Evolutionary conservation across 352 stramenopile genomes (phyloP).

Genomic region (Phytophthora tentaculata): DNA sequence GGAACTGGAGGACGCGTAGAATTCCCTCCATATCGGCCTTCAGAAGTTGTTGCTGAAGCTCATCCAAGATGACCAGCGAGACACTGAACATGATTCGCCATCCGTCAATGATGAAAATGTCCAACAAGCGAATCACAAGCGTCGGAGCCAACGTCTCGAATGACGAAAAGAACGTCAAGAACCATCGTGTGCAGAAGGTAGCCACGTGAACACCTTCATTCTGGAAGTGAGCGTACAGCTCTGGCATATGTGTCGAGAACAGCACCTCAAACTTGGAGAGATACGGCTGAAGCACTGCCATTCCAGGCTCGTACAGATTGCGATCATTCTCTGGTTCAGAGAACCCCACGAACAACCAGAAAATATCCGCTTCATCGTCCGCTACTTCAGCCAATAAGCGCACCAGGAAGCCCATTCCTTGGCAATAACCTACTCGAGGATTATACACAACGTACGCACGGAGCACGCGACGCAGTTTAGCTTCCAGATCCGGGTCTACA

Average conservation of each 20-base stretch:
- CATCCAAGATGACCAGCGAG: constrained; percentile 78
- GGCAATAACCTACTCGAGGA: constrained; percentile 81
- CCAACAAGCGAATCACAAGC: constrained; percentile 73
- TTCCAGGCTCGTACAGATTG: constrained; percentile 82
- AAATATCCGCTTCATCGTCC: constrained; percentile 74
- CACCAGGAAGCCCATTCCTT: constrained; percentile 90
- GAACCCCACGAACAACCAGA: constrained; percentile 84
- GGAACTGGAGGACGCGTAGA: constrained; percentile 68
- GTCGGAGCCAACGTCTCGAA: constrained; percentile 78
- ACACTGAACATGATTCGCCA: constrained; percentile 85
- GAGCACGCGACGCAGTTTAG: constrained; percentile 79
- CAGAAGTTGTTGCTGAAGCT: constrained; percentile 62
- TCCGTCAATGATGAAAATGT: constrained; percentile 82
- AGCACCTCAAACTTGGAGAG: constrained; percentile 72
- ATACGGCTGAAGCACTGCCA: constrained; percentile 70
- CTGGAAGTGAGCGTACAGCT: constrained; percentile 65
- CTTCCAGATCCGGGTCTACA: constrained; percentile 44
- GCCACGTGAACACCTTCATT: constrained; percentile 67
- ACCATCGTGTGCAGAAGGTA: constrained; percentile 81
- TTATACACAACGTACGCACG: constrained; percentile 86
- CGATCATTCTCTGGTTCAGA: constrained; percentile 74
- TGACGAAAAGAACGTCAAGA: constrained; percentile 86
- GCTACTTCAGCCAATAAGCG: constrained; percentile 72
- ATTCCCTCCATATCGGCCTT: constrained; percentile 72
- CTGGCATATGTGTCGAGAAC: constrained; percentile 72